Evolutionary conservation across 202 grass and related monocot genomes (phyloP), one percentile per base, ranked within the genome.

Genomic region (Setaria viridis): DNA sequence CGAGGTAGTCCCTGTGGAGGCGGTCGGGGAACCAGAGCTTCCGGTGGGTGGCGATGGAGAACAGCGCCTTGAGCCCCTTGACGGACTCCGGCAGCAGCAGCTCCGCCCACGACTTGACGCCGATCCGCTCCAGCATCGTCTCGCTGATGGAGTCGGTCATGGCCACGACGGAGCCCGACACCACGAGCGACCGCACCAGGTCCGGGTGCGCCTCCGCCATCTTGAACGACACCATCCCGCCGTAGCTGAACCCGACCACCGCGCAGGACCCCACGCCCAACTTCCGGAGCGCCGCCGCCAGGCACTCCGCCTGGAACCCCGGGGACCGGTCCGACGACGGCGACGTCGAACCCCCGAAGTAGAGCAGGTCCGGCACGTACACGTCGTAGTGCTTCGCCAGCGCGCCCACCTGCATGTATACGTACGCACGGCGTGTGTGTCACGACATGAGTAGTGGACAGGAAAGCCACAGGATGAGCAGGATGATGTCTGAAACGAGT

Each of bases 301-400:
- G 42, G 70, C 95, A 97, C 85, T 90, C 73, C 45, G 92, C 92
- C 86, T 97, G 89, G 89, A 93, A 97, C 54, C 17, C 82, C 55
- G 90, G 90, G 7, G 92, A 94, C 41, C 95, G 37, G 85, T 97
- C 95, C 56, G 86, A 2, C 72, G 82, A 78, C 33, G 70, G 85
- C 39, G 93, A 94, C 80, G 91, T 84, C 60, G 96, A 98, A 2
- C 85, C 88, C 1, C 93, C 96, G 83, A 95, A 98, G 81, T 91
- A 98, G 80, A 98, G 83, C 70, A 98, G 90, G 89, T 95, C 96
- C 50, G 96, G 95, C 70, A 95, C 92, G 90, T 95, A 98, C 86
- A 98, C 90, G 70, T 92, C 88, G 89, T 98, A 98, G 29, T 84
- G 72, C 77, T 89, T 86, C 33, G 88, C 79, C 72, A 98, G 78